phyloP scores from a whole-genome alignment of 345 rosid species.

The Erysimum cheiranthoides region DNA sequence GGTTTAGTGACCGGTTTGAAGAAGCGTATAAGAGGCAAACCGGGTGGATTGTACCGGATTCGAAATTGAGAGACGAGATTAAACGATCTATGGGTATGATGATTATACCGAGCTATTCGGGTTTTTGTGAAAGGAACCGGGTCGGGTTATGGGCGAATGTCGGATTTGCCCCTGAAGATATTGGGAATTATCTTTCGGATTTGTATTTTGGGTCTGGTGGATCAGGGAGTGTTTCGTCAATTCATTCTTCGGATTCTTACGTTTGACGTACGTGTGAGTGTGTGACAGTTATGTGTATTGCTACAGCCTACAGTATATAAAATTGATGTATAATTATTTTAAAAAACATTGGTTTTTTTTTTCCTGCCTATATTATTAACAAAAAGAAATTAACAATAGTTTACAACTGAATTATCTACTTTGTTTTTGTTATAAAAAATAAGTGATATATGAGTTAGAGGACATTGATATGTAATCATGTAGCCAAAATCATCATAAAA shows the following conservation, averaged over 20 bases:
- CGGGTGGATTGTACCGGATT: constrained; percentile 60
- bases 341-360: not conserved
- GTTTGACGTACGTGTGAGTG: not conserved
- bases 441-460: too few species aligned
- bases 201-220: constrained; percentile 43
- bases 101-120: constrained; percentile 54
- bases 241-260: not conserved
- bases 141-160: constrained; percentile 40
- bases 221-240: constrained; percentile 23
- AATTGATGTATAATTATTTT: not conserved
- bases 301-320: not conserved
- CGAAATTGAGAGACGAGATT: constrained; percentile 61
- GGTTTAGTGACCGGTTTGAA: constrained; percentile 62
- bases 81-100: constrained; percentile 55
- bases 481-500: too few species aligned
- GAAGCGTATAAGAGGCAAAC: constrained; percentile 58
- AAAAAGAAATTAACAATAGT: too few species aligned
- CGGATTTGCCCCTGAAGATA: constrained; percentile 67
- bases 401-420: too few species aligned
- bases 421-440: too few species aligned
- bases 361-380: too few species aligned
- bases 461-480: too few species aligned
- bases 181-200: constrained; percentile 64
- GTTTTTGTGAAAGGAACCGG: constrained; percentile 47
- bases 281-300: not conserved